phyloP scores from a whole-genome alignment of 345 rosid species.

The Acer saccharum region DNA sequence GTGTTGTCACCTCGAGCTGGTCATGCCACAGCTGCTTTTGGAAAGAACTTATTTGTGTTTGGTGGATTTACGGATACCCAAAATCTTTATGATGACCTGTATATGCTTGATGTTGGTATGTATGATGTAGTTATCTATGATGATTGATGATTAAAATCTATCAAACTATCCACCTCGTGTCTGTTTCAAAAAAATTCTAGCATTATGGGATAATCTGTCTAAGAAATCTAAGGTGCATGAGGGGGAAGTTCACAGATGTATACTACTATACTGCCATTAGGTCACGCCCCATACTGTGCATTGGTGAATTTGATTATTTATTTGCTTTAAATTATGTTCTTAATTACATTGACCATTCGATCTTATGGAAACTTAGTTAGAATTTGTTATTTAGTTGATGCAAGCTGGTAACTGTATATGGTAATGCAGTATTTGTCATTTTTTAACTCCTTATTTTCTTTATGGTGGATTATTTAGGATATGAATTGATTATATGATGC shows the following conservation, averaged over 20 bases:
- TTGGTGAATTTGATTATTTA: background rate
- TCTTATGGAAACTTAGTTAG: background rate
- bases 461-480: background rate
- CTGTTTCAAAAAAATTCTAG: background rate
- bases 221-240: background rate
- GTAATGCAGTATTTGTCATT: background rate
- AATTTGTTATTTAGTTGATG: background rate
- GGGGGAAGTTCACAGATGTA: background rate
- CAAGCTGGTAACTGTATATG: background rate
- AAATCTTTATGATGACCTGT: slow-evolving; percentile 82
- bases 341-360: background rate
- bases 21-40: slow-evolving; percentile 81
- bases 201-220: background rate
- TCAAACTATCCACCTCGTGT: slow-evolving; percentile 4
- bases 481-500: background rate
- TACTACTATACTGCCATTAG: background rate
- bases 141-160: slow-evolving; percentile 14
- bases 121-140: slow-evolving; percentile 16
- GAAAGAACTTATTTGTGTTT: slow-evolving; percentile 84
- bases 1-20: slow-evolving; percentile 95
- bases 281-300: background rate
- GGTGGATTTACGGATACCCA: slow-evolving; percentile 98
- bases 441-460: background rate
- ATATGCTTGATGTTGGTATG: slow-evolving; percentile 90
- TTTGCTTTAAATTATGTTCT: background rate